phyloP scores from a whole-genome alignment of 495 filamentous ascomycete species.

The Pseudevernia furfuracea region DNA sequence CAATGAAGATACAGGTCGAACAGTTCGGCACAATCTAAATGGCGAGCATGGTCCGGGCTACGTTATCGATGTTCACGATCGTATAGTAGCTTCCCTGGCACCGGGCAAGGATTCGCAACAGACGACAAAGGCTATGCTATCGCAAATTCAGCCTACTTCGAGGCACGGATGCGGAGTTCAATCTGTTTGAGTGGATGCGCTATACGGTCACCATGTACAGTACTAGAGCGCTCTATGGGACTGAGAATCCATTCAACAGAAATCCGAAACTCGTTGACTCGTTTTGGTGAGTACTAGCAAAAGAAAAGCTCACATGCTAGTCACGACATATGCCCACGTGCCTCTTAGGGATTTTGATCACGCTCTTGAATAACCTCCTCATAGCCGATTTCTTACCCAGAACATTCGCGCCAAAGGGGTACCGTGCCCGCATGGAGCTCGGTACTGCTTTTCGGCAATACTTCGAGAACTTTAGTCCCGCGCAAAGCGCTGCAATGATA shows the following conservation, averaged over 20 bases:
- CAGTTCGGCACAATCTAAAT: conserved; percentile 16
- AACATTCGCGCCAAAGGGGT: conserved; percentile 36
- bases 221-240: conserved; percentile 39
- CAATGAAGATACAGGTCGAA: conserved; percentile 6
- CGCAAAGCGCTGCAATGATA: conserved; percentile 16
- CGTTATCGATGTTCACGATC: conserved; percentile 15
- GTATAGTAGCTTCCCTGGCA: conserved; percentile 1
- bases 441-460: conserved; percentile 36
- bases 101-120: conserved; percentile 10
- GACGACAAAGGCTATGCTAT: conserved; percentile 14
- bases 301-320: conserved; percentile 5
- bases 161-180: conserved; percentile 3
- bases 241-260: conserved; percentile 26
- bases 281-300: conserved; percentile 32
- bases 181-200: conserved; percentile 32
- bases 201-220: conserved; percentile 38
- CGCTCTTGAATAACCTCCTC: conserved; percentile 36
- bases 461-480: conserved; percentile 13
- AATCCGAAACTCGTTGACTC: conserved; percentile 29
- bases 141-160: background rate
- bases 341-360: conserved; percentile 38
- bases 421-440: conserved; percentile 34
- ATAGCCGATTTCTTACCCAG: conserved; percentile 36
- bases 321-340: background rate
- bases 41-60: conserved; percentile 16